Evolutionary conservation across 805 yeast genomes (phyloP).

Genomic region (Saccharomyces mikatae): DNA sequence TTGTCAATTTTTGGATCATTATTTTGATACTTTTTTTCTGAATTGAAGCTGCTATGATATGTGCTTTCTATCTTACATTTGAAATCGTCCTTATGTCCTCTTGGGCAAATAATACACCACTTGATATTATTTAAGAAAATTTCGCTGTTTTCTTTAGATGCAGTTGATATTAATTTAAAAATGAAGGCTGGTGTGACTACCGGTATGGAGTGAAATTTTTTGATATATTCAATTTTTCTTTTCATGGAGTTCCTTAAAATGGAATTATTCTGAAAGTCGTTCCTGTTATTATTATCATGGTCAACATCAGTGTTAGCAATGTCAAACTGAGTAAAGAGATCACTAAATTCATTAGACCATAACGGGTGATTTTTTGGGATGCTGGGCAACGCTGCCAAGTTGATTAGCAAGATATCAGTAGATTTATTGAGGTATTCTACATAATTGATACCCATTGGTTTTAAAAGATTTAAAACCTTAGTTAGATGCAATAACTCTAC

Average conservation of each 20-base stretch:
- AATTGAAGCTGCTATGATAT: not conserved
- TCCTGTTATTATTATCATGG: slow-evolving; percentile 5
- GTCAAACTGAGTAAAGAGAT: slow-evolving; percentile 13
- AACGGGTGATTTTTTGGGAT: slow-evolving; percentile 20
- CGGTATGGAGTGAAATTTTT: slow-evolving; percentile 24
- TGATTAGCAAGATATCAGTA: slow-evolving; percentile 26
- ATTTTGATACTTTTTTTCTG: slow-evolving; percentile 1
- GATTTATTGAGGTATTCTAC: slow-evolving; percentile 21
- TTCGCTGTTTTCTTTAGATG: not conserved
- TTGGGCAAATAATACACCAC: slow-evolving; percentile 31
- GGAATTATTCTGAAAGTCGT: slow-evolving; percentile 9
- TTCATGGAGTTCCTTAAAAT: slow-evolving; percentile 29
- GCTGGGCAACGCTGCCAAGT: slow-evolving; percentile 23
- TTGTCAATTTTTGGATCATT: not conserved
- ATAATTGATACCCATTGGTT: slow-evolving; percentile 28
- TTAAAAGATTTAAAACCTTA: slow-evolving; percentile 49
- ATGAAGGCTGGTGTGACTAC: slow-evolving; percentile 28
- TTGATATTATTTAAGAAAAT: slow-evolving; percentile 21
- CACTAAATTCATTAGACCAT: slow-evolving; percentile 27
- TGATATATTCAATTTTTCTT: slow-evolving; percentile 28
- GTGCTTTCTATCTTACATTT: slow-evolving; percentile 10
- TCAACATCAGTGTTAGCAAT: not conserved
- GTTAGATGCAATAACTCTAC: slow-evolving; percentile 64
- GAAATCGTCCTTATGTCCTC: slow-evolving; percentile 20
- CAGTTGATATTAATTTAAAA: slow-evolving; percentile 13